phyloP scores from a whole-genome alignment of 1,139 yeast species.

The Pichia sp. region DNA sequence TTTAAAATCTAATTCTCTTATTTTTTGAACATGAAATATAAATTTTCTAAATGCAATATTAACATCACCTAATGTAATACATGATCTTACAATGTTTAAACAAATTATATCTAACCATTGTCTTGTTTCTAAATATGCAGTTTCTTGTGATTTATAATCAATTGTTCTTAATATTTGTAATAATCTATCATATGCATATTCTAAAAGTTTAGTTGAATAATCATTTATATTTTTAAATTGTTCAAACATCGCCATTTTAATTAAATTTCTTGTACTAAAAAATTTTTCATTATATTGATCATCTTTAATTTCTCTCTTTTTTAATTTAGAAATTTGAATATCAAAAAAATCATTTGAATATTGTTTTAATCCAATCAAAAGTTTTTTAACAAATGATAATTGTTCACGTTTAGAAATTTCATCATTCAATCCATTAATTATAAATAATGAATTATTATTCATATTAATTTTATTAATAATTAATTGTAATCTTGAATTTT shows the following conservation, averaged over 20 bases:
- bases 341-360: conserved; percentile 39
- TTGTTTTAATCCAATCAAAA: conserved; percentile 30
- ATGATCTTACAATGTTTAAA: conserved; percentile 56
- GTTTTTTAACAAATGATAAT: conserved; percentile 9
- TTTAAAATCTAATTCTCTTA: conserved; percentile 6
- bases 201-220: conserved; percentile 38
- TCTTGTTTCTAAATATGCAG: conserved; percentile 40
- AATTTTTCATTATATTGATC: conserved; percentile 19
- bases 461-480: conserved; percentile 36
- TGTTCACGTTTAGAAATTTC: conserved; percentile 12
- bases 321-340: conserved; percentile 32
- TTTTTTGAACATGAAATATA: conserved; percentile 42
- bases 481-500: conserved; percentile 2
- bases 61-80: conserved; percentile 56
- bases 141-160: not conserved
- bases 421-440: conserved; percentile 9
- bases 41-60: conserved; percentile 59
- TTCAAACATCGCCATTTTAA: conserved; percentile 43
- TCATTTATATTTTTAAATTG: conserved; percentile 44
- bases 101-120: conserved; percentile 53
- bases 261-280: conserved; percentile 45
- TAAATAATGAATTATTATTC: conserved; percentile 29
- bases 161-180: conserved; percentile 4
- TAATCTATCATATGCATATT: conserved; percentile 12
- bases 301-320: conserved; percentile 27